Evolutionary conservation across 2,329 filamentous ascomycete genomes (phyloP).

Genomic region (Beauveria varroae): DNA sequence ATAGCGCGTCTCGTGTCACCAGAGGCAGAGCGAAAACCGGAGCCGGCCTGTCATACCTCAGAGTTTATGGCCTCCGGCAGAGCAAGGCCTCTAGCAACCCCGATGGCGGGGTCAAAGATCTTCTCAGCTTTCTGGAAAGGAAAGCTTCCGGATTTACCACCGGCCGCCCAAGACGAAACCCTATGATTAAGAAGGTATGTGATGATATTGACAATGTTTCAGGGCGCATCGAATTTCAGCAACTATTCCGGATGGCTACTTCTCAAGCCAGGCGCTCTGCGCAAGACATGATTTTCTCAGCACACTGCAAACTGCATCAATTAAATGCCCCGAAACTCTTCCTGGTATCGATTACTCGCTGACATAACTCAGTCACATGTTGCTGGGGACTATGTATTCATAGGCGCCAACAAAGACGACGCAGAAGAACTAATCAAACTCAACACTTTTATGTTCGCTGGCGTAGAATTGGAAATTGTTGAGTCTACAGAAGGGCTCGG

Average conservation of each 20-base stretch:
- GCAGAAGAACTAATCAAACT: conserved; percentile 58
- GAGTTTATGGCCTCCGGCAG: conserved; percentile 55
- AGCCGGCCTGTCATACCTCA: conserved; percentile 29
- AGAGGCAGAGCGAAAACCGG: conserved; percentile 18
- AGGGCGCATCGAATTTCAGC: conserved; percentile 29
- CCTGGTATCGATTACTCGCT: conserved; percentile 43
- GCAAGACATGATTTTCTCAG: conserved; percentile 48
- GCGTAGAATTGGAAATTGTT: conserved; percentile 49
- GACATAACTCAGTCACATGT: conserved; percentile 63
- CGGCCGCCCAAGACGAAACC: conserved; percentile 34
- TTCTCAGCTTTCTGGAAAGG: conserved; percentile 63
- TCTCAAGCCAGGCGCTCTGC: conserved; percentile 1
- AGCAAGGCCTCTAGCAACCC: conserved; percentile 61
- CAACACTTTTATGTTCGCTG: conserved; percentile 62
- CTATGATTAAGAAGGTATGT: conserved; percentile 76
- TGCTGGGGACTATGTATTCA: conserved; percentile 61
- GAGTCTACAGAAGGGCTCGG: conserved; percentile 36
- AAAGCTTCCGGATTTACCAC: conserved; percentile 54
- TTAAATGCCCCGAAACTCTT: neutral
- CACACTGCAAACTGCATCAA: conserved; percentile 7
- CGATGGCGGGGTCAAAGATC: conserved; percentile 57
- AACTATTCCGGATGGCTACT: conserved; percentile 31
- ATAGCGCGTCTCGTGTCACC: conserved; percentile 26
- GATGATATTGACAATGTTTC: conserved; percentile 25
- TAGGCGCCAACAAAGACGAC: conserved; percentile 58